Evolutionary conservation across 257 asterid species (phyloP), one percentile per base, ranked within the genome.

Genomic region (Salvia splendens): DNA sequence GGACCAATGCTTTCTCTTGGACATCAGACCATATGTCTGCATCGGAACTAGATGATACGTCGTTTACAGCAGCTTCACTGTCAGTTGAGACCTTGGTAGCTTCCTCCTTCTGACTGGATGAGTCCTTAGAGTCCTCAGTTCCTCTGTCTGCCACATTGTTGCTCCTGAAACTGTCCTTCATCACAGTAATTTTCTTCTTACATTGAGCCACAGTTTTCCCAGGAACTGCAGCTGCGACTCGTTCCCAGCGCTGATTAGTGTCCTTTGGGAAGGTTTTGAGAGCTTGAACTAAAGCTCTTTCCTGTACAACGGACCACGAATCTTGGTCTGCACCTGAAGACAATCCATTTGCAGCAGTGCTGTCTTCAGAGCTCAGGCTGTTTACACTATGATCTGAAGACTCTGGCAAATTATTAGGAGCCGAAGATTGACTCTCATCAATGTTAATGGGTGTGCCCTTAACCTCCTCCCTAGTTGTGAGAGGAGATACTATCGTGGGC

Each of bases 201-300:
- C 97, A 89, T 52, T 89, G 96, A 68, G 49, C 77, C 61, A 82
- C 76, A 3, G 88, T 84, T 82, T 89, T 92, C 24, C 96, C 95
- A 0, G 91, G 97, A 54, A 92, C 97, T 65, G 96, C 92, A 66
- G 98, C 77, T 60, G 95, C 87, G 73, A 92, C 95, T 40, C 93
- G 83, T 69, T 89, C 97, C 96, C 96, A 89, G 3, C 96, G 86
- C 79, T 89, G 89, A 77, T 59, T 67, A 41, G 87, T 80, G 33
- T 89, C 96, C 77, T 89, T 92, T 0, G 96, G 91, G 74, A 92
- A 85, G 74, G 96, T 84, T 74, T 87, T 92, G 70, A 92, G 70
- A 73, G 96, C 96, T 77, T 92, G 96, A 71, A 92, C 80, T 57
- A 92, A 70, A 54, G 92, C 92, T 81, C 75, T 79, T 77, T 89